Base-by-base conservation (phyloP, 345 rosid species). In the Brassica carinata region DNA sequence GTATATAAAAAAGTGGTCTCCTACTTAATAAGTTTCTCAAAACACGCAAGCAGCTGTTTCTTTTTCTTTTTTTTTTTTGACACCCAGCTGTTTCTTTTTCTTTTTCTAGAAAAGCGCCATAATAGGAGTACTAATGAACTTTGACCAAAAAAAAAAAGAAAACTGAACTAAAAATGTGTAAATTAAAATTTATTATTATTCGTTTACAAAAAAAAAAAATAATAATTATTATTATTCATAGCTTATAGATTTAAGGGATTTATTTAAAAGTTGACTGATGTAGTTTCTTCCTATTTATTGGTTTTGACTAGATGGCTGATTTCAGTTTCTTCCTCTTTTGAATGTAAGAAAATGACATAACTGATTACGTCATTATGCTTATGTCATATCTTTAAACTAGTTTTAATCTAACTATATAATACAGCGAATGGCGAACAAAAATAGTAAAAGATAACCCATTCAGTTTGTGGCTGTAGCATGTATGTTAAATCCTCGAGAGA, bases 351-450 rank as follows among this genome's bases (percentile, higher is more conserved):
- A 65, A 27, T 73, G 74, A 67, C 69, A 15, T 59, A 73, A 61
- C 33, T 3, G 19, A 61, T 68, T 10, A 74, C 78, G 78, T 79
- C 78, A 79, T 8, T 26, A n/a, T 6, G 58, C 77, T 64, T 29
- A 64, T 7, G 71, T 64, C 71, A 74, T 27, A 63, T 74, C 76
- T 61, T 13, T 48, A 6, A 48, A 48, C 51, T 43, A 43, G 5
- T 10, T 43, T 11, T 19, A 53, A 11, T 27, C 11, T 10, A 15
- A 17, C 43, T 64, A 72, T 53, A 78, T 78, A 72, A 69, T 5
- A 30, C 66, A 64, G 17, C 34, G 15, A 64, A 64, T 9, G 40
- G 18, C 34, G 57, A 33, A 8, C 51, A 17, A 1, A 43, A 10
- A 4, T 48, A 1, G 7, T 43, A 2, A 38, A 2, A 40, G 7